Conservation (phyloP, 169 alveolate species). For the Miamiensis avidus region DNA sequence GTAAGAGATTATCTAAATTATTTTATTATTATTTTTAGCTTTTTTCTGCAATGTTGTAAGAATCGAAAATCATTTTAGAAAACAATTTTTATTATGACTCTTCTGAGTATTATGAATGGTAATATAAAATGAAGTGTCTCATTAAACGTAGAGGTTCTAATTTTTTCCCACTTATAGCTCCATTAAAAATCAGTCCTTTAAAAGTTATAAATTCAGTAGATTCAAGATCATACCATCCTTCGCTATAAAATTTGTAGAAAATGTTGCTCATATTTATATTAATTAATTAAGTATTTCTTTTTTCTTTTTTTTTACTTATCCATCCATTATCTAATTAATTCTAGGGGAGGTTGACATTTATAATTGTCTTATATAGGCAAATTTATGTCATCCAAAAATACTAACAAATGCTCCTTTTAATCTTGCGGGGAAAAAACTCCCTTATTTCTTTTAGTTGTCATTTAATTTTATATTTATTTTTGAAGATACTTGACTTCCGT, state of each 20-base stretch:
- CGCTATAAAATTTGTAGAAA: neutral
- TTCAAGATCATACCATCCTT: neutral
- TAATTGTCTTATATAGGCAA: neutral
- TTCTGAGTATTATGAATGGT: no score
- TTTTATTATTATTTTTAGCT: no score
- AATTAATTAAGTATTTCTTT: no score
- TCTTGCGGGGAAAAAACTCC: neutral
- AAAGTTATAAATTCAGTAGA: neutral
- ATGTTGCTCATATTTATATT: neutral
- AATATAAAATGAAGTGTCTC: neutral
- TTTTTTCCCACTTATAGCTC: neutral
- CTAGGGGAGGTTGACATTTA: neutral
- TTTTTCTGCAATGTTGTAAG: no score
- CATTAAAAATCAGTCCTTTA: neutral
- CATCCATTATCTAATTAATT: neutral
- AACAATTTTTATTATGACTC: no score
- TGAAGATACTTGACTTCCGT: neutral
- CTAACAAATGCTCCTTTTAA: neutral
- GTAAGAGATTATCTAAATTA: no score
- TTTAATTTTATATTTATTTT: no score
- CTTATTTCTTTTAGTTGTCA: neutral
- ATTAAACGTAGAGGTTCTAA: neutral
- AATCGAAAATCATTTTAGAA: no score
- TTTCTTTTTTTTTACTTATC: neutral
- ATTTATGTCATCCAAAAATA: neutral